Conservation (phyloP, 106 monocot genomes). For the Chionographis japonica region DNA sequence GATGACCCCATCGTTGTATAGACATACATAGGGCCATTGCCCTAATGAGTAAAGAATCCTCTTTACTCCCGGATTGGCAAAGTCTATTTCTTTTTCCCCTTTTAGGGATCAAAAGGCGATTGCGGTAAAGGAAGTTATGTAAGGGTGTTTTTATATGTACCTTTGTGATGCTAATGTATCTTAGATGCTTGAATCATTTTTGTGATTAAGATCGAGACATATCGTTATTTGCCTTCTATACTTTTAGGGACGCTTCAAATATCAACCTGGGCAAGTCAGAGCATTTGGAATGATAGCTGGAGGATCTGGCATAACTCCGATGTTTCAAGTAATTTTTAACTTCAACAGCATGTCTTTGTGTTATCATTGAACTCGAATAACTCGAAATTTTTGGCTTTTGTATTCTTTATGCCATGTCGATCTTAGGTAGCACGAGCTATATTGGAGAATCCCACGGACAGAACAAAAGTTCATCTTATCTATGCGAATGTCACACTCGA, state of each 20-base stretch:
- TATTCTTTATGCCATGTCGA: not conserved
- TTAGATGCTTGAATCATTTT: not conserved
- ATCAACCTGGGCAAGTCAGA: slow-evolving; percentile 84
- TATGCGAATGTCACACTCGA: slow-evolving; percentile 95
- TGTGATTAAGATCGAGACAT: not conserved
- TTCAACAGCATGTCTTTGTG: not conserved
- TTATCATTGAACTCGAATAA: not conserved
- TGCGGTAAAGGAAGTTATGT: too few relatives aligned
- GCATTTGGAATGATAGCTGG: slow-evolving; percentile 99
- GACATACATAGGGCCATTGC: too few relatives aligned
- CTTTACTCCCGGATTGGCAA: too few relatives aligned
- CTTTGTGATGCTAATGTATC: too few relatives aligned
- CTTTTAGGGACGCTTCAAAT: slow-evolving; percentile 84
- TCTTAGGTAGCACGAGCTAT: slow-evolving; percentile 84
- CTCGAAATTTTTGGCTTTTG: not conserved
- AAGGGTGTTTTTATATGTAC: too few relatives aligned
- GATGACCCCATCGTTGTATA: too few relatives aligned
- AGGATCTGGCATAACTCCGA: slow-evolving; percentile 97
- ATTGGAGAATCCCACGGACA: slow-evolving; percentile 91
- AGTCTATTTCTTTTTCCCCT: too few relatives aligned
- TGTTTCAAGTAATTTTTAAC: slow-evolving; percentile 79
- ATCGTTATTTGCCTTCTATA: not conserved
- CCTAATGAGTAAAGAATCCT: too few relatives aligned
- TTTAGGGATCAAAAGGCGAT: too few relatives aligned
- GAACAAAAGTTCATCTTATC: slow-evolving; percentile 78